A percentile compares a stretch with the other conserved stretches of the same genome.
These are phyloP conservation scores for Taiozyma sp. DNA, from an alignment of 1,139 yeast species.

Conservation along the genomic window DNA sequence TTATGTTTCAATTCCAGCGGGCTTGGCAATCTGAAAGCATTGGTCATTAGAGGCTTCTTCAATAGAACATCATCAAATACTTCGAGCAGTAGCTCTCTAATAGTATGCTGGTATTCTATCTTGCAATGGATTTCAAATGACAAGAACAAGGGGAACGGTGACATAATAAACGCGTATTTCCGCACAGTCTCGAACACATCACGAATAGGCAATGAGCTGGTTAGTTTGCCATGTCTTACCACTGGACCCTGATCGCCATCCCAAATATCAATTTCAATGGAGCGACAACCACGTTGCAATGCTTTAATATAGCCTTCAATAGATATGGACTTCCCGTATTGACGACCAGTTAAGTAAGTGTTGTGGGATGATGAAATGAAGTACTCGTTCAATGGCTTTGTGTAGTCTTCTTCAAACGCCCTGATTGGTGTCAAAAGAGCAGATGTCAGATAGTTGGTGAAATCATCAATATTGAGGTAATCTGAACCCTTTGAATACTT, in stretches of 20 bases:
- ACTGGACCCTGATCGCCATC: conserved; percentile 82
- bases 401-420: conserved; percentile 39
- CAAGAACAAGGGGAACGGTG: conserved; percentile 82
- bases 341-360: conserved; percentile 85
- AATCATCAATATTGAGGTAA: conserved; percentile 23
- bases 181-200: conserved; percentile 71
- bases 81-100: conserved; percentile 47
- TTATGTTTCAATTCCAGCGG: conserved; percentile 68
- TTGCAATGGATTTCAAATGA: conserved; percentile 85
- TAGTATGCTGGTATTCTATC: conserved; percentile 53
- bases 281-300: conserved; percentile 86
- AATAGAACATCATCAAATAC: conserved; percentile 59
- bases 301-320: conserved; percentile 90
- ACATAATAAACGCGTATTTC: conserved; percentile 79
- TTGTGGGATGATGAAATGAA: conserved; percentile 92
- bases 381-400: conserved; percentile 77
- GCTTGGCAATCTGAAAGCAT: conserved; percentile 48
- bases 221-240: conserved; percentile 89
- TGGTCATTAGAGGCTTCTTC: conserved; percentile 33
- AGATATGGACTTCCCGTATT: conserved; percentile 78
- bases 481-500: conserved; percentile 35
- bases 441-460: conserved; percentile 35
- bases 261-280: conserved; percentile 95
- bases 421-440: conserved; percentile 30
- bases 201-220: conserved; percentile 63